Percentiles rank a stretch among this genome's conserved stretches.
Evolutionary conservation across 345 rosid genomes (phyloP).

Genomic region (Syzygium jambos): DNA sequence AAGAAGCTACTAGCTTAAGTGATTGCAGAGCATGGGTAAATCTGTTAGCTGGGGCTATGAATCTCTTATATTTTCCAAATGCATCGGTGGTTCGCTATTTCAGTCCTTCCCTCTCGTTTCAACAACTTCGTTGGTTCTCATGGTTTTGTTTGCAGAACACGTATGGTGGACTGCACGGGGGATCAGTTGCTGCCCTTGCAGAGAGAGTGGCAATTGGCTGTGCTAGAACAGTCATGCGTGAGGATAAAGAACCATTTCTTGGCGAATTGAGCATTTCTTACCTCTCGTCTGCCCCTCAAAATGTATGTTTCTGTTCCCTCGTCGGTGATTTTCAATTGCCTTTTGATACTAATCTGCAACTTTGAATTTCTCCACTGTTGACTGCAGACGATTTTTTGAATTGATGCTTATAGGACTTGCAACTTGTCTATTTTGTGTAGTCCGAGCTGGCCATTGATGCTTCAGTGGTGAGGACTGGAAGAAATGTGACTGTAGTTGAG

Average conservation of each 20-base stretch:
- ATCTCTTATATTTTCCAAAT: neutral
- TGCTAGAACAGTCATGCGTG: slow-evolving; percentile 46
- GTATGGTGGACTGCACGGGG: slow-evolving; percentile 57
- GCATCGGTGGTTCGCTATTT: neutral
- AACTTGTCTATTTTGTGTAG: slow-evolving; percentile 16
- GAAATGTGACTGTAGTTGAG: slow-evolving; percentile 49
- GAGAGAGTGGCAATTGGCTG: slow-evolving; percentile 64
- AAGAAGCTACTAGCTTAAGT: neutral
- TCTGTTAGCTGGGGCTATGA: neutral
- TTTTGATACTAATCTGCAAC: neutral
- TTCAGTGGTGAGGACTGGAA: slow-evolving; percentile 60
- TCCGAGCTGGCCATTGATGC: slow-evolving; percentile 47
- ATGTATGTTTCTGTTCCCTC: slow-evolving; percentile 10
- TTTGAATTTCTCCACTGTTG: neutral
- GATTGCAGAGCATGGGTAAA: neutral
- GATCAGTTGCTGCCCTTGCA: slow-evolving; percentile 53
- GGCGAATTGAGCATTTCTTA: slow-evolving; percentile 67
- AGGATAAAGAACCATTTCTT: slow-evolving; percentile 48
- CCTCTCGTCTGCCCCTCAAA: slow-evolving; percentile 40
- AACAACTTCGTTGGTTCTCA: neutral
- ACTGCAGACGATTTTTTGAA: neutral
- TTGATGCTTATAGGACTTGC: neutral
- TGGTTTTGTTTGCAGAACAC: slow-evolving; percentile 24
- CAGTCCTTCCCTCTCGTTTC: neutral
- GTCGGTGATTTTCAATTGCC: neutral